Evolutionary conservation across 2,329 filamentous ascomycete species (phyloP).

Genomic region (Sclerotiophoma versabilis): DNA sequence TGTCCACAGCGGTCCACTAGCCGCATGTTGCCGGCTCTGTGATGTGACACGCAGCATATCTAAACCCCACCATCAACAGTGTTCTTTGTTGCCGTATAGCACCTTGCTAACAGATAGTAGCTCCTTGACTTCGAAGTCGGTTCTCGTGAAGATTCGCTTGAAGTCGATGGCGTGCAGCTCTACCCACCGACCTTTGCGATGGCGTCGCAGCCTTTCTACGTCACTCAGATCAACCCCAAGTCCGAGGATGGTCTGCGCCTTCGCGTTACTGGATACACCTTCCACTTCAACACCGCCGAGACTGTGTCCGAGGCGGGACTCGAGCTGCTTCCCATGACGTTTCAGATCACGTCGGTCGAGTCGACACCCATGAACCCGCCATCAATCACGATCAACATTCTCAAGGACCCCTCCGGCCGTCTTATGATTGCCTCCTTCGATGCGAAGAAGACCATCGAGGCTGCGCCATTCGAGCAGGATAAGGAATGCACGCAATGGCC

Average conservation of each 20-base stretch:
- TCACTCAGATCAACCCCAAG: slow-evolving; percentile 43
- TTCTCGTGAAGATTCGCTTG: slow-evolving; percentile 37
- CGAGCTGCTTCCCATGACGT: slow-evolving; percentile 49
- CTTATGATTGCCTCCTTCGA: slow-evolving; percentile 50
- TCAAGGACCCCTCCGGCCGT: slow-evolving; percentile 46
- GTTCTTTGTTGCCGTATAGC: too few relatives aligned
- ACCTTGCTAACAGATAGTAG: slow-evolving; percentile 34
- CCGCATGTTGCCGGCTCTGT: neutral
- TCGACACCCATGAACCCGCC: slow-evolving; percentile 40
- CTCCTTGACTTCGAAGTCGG: slow-evolving; percentile 49
- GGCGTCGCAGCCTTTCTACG: slow-evolving; percentile 39
- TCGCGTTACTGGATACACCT: slow-evolving; percentile 46
- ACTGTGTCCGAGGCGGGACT: slow-evolving; percentile 46
- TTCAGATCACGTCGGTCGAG: slow-evolving; percentile 47
- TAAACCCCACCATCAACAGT: neutral
- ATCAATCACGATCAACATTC: slow-evolving; percentile 45
- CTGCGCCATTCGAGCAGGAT: slow-evolving; percentile 27
- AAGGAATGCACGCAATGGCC: slow-evolving; percentile 49
- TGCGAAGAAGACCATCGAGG: slow-evolving; percentile 28
- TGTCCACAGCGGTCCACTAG: neutral
- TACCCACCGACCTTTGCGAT: slow-evolving; percentile 47
- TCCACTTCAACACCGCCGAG: slow-evolving; percentile 45
- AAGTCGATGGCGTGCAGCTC: slow-evolving; percentile 48
- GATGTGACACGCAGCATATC: neutral
- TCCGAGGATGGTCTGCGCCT: slow-evolving; percentile 38